These are phyloP conservation scores for Straminergon stramineum DNA, from an alignment of 225 moss, liverwort and hornwort species.

Conservation along the genomic window DNA sequence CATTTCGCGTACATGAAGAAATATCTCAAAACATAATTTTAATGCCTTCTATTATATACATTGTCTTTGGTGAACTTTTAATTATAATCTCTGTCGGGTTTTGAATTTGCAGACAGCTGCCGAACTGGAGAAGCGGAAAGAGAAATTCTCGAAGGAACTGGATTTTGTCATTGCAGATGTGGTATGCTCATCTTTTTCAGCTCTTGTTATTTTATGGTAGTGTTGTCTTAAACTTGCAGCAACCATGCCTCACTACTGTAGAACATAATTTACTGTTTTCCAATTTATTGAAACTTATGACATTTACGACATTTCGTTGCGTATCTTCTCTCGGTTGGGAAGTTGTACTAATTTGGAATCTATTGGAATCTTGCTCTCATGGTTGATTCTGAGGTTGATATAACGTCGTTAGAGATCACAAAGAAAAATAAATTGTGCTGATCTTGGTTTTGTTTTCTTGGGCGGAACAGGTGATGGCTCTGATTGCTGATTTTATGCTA, in stretches of 20 bases:
- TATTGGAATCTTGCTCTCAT: neutral
- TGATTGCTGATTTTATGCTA: constrained; percentile 95
- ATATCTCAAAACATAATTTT: neutral
- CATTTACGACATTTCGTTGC: neutral
- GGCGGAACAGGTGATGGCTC: constrained; percentile 66
- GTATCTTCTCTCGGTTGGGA: neutral
- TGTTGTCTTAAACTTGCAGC: neutral
- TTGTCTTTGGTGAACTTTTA: neutral
- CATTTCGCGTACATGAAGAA: neutral
- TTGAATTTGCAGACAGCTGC: constrained; percentile 64
- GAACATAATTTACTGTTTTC: neutral
- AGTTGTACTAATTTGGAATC: neutral
- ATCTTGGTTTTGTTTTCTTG: neutral
- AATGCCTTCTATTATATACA: neutral
- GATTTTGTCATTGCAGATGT: constrained; percentile 95
- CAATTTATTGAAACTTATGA: neutral
- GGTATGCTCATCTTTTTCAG: constrained; percentile 18
- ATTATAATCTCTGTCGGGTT: neutral
- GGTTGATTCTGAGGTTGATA: neutral
- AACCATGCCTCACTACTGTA: neutral
- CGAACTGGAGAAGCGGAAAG: constrained; percentile 88
- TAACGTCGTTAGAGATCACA: neutral
- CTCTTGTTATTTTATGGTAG: neutral
- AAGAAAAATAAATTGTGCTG: neutral
- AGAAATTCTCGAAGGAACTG: constrained; percentile 77